These are phyloP conservation scores for Aspergillus nomiae DNA, from an alignment of 2,329 filamentous ascomycete species.

Conservation along the genomic window DNA sequence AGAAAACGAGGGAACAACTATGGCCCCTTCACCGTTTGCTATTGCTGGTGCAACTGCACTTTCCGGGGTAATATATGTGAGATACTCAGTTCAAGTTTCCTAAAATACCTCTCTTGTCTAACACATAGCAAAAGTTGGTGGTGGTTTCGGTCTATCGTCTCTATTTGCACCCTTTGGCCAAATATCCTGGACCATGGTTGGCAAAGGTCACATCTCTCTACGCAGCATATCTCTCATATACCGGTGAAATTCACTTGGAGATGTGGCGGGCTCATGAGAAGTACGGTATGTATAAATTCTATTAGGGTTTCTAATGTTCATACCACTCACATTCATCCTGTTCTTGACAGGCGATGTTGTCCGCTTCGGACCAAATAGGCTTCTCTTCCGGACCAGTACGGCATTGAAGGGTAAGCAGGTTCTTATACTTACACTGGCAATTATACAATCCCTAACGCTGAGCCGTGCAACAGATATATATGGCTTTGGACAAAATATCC, in stretches of 20 bases:
- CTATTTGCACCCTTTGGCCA: not conserved
- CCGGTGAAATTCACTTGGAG: not conserved
- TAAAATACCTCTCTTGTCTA: too few species aligned
- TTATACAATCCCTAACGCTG: too few species aligned
- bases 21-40: too few species aligned
- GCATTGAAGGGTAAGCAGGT: not conserved
- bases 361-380: not conserved
- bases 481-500: not conserved
- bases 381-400: not conserved
- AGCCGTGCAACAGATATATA: not conserved
- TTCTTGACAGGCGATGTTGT: not conserved
- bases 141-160: not conserved
- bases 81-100: too few species aligned
- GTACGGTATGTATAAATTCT: not conserved
- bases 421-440: too few species aligned
- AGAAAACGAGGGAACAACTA: too few species aligned
- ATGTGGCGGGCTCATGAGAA: not conserved
- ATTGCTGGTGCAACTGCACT: too few species aligned
- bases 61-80: too few species aligned
- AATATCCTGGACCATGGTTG: not conserved
- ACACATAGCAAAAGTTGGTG: too few species aligned
- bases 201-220: not conserved
- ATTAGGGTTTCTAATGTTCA: too few species aligned
- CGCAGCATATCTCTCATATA: not conserved
- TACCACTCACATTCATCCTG: too few species aligned